Percentiles rank a stretch among this genome's conserved stretches.
phyloP scores from a whole-genome alignment of 768 basidiomycete species.

The Hypholoma fasciculare region DNA sequence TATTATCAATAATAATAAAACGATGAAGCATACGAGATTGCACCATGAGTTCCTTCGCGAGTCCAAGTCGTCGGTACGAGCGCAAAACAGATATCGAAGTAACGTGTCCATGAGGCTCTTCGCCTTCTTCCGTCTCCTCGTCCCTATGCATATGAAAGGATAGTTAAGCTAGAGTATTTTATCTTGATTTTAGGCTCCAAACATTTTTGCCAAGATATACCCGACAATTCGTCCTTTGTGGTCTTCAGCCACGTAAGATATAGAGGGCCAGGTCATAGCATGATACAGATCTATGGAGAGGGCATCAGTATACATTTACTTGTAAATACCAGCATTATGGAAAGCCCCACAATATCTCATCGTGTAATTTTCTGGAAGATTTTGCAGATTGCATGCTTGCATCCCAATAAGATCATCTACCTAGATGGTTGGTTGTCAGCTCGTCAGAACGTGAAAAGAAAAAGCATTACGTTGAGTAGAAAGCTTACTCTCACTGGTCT shows the following conservation, averaged over 20 bases:
- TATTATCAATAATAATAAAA: neutral
- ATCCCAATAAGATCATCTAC: slow-evolving; percentile 89
- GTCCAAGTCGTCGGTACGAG: slow-evolving; percentile 85
- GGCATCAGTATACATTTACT: neutral
- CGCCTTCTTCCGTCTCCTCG: slow-evolving; percentile 58
- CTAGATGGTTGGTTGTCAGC: slow-evolving; percentile 33
- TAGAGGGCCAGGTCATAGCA: slow-evolving; percentile 90
- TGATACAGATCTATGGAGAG: slow-evolving; percentile 74
- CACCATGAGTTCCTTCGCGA: slow-evolving; percentile 95
- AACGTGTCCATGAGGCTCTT: slow-evolving; percentile 87
- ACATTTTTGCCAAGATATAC: slow-evolving; percentile 97
- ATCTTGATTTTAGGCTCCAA: slow-evolving; percentile 19
- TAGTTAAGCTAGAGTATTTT: neutral
- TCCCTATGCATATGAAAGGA: slow-evolving; percentile 47
- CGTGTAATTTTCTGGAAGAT: slow-evolving; percentile 92
- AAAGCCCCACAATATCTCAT: slow-evolving; percentile 66
- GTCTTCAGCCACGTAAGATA: slow-evolving; percentile 94
- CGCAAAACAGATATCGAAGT: slow-evolving; percentile 95
- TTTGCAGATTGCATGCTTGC: slow-evolving; percentile 96
- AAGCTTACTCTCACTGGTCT: slow-evolving; percentile 40
- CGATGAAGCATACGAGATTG: slow-evolving; percentile 75
- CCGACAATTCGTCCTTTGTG: slow-evolving; percentile 90
- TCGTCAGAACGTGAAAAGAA: too few relatives aligned
- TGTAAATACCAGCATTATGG: neutral
- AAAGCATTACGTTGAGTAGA: neutral